Evolutionary conservation across 257 asterid genomes (phyloP).

Genomic region (Echites panduratus): DNA sequence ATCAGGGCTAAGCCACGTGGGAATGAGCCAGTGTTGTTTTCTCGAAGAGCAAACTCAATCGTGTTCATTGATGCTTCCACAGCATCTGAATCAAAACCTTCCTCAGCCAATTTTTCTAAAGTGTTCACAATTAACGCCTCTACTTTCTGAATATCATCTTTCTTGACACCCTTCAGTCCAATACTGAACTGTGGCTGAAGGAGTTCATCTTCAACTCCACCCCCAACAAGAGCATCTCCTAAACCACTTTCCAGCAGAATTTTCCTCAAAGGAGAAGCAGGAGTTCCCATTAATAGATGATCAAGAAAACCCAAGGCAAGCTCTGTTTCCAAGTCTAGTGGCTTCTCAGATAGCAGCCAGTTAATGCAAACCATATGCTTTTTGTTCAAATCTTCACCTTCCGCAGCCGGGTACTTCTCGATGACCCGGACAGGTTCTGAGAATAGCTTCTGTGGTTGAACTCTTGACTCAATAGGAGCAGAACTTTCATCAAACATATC

Average conservation of each 20-base stretch:
- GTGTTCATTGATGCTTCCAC: constrained; percentile 99
- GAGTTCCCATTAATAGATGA: constrained; percentile 92
- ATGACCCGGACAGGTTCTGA: constrained; percentile 66
- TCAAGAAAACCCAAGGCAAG: constrained; percentile 84
- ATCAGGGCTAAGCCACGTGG: constrained; percentile 97
- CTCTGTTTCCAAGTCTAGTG: constrained; percentile 92
- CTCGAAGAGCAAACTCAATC: constrained; percentile 94
- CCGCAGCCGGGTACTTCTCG: constrained; percentile 92
- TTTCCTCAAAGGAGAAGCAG: constrained; percentile 97
- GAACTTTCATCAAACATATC: constrained; percentile 86
- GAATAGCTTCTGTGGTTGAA: constrained; percentile 72
- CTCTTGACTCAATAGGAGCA: constrained; percentile 72
- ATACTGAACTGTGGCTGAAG: constrained; percentile 97
- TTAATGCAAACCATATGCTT: constrained; percentile 96
- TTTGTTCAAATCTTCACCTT: constrained; percentile 79
- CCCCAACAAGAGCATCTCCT: constrained; percentile 97
- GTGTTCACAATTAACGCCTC: constrained; percentile 67
- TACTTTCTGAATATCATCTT: constrained; percentile 67
- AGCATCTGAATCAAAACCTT: constrained; percentile 88
- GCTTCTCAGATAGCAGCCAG: constrained; percentile 88
- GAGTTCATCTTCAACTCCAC: constrained; percentile 95
- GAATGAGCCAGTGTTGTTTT: constrained; percentile 96
- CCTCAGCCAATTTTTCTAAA: constrained; percentile 62
- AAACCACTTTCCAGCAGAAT: constrained; percentile 88
- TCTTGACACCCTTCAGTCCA: constrained; percentile 91